Evolutionary conservation across 2,329 filamentous ascomycete genomes (phyloP).

Genomic region (Cephalotrichum gorgonifer): DNA sequence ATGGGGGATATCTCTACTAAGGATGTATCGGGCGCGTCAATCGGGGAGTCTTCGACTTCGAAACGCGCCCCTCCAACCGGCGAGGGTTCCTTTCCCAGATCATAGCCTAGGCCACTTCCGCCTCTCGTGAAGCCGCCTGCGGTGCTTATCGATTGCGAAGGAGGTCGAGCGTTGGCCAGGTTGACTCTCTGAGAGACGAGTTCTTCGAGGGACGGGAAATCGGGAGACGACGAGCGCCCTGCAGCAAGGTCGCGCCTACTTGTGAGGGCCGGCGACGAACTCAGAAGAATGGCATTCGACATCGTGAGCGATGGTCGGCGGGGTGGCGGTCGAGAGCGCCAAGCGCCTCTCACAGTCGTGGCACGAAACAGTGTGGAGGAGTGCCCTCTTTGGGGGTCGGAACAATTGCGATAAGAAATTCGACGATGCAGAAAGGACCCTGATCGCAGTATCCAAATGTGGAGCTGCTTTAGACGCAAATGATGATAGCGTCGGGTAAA

Average conservation of each 20-base stretch:
- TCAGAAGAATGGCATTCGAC: neutral
- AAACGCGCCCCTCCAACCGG: neutral
- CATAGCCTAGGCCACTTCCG: neutral
- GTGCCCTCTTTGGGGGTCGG: neutral
- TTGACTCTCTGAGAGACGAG: neutral
- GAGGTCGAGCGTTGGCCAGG: neutral
- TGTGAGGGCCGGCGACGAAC: neutral
- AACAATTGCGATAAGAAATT: neutral
- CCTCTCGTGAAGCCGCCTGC: neutral
- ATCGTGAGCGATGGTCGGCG: neutral
- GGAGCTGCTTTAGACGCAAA: neutral
- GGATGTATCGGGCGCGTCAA: neutral
- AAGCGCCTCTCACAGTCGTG: conserved; percentile 3
- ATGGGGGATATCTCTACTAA: conserved; percentile 4
- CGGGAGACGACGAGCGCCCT: conserved; percentile 4
- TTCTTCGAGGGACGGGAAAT: conserved; percentile 4
- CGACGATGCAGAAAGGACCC: neutral
- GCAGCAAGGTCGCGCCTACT: neutral
- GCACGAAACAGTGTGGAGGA: conserved; percentile 2
- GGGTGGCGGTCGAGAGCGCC: conserved; percentile 4
- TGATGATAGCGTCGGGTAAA: neutral
- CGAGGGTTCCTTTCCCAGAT: neutral
- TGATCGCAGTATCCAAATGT: neutral
- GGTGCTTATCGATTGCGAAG: neutral
- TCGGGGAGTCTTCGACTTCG: neutral